These are phyloP conservation scores for Kodamaea plutei DNA, from an alignment of 1,139 yeast species.

Conservation along the genomic window DNA sequence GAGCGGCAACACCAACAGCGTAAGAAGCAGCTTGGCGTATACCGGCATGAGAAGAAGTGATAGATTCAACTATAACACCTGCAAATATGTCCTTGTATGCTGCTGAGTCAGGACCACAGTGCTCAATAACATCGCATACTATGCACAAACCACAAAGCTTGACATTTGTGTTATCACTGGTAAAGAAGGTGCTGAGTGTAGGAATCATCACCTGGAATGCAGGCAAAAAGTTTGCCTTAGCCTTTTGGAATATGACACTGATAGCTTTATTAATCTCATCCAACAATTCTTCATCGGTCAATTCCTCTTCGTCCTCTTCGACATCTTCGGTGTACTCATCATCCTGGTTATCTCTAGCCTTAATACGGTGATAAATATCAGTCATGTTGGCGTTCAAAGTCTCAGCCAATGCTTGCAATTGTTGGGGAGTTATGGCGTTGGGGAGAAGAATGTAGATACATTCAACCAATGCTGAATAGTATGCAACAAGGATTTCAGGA, in stretches of 20 bases:
- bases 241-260: constrained; percentile 66
- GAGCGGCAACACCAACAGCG: constrained; percentile 84
- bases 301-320: constrained; percentile 79
- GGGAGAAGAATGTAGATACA: constrained; percentile 67
- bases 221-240: constrained; percentile 55
- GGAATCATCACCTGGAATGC: constrained; percentile 60
- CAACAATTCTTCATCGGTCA: constrained; percentile 81
- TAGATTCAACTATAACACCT: constrained; percentile 57
- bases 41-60: constrained; percentile 64
- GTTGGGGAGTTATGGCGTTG: constrained; percentile 52
- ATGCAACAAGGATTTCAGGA: constrained; percentile 75
- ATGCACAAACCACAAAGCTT: constrained; percentile 78
- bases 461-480: constrained; percentile 68
- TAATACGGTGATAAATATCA: constrained; percentile 69
- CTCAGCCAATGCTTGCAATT: constrained; percentile 54
- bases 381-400: constrained; percentile 60
- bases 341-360: constrained; percentile 64
- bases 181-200: constrained; percentile 50
- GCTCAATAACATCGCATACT: constrained; percentile 76
- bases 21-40: constrained; percentile 87
- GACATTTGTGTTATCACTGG: constrained; percentile 63
- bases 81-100: constrained; percentile 63
- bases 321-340: constrained; percentile 73
- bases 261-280: constrained; percentile 82
- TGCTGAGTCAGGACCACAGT: constrained; percentile 65